phyloP scores from a whole-genome alignment of 1,284 basidiomycete genomes.

The Grifola frondosa region DNA sequence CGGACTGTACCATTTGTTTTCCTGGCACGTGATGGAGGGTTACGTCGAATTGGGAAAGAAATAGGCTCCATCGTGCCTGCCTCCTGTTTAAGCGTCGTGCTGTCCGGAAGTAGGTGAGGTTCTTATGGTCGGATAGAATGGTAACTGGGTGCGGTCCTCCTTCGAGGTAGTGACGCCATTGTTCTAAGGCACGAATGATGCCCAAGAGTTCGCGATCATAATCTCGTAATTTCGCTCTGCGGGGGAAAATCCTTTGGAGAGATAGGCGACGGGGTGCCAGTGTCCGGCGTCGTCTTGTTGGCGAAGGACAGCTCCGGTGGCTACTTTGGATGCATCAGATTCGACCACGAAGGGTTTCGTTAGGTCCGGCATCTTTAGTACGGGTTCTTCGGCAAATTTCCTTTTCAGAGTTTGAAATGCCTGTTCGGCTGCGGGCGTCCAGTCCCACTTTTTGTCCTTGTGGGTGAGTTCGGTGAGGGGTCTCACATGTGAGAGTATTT shows the following conservation, averaged over 20 bases:
- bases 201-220: constrained; percentile 48
- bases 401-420: constrained; percentile 33
- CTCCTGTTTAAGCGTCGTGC: constrained; percentile 34
- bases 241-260: constrained; percentile 3
- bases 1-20: constrained; percentile 30
- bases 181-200: constrained; percentile 32
- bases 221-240: constrained; percentile 42
- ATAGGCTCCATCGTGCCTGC: constrained; percentile 40
- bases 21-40: constrained; percentile 40
- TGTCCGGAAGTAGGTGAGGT: constrained; percentile 41
- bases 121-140: constrained; percentile 35
- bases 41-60: constrained; percentile 37
- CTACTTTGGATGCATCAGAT: constrained; percentile 14
- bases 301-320: constrained; percentile 12
- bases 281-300: constrained; percentile 13
- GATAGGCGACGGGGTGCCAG: constrained; percentile 12
- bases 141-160: constrained; percentile 31
- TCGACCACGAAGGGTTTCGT: constrained; percentile 17
- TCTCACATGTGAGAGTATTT: constrained; percentile 33
- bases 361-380: constrained; percentile 21
- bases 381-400: constrained; percentile 21
- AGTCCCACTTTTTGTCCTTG: constrained; percentile 25
- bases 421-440: constrained; percentile 19
- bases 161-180: constrained; percentile 33
- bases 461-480: constrained; percentile 33